phyloP scores from a whole-genome alignment of 148 eudicot species.

The Rhododendron mucronatum region DNA sequence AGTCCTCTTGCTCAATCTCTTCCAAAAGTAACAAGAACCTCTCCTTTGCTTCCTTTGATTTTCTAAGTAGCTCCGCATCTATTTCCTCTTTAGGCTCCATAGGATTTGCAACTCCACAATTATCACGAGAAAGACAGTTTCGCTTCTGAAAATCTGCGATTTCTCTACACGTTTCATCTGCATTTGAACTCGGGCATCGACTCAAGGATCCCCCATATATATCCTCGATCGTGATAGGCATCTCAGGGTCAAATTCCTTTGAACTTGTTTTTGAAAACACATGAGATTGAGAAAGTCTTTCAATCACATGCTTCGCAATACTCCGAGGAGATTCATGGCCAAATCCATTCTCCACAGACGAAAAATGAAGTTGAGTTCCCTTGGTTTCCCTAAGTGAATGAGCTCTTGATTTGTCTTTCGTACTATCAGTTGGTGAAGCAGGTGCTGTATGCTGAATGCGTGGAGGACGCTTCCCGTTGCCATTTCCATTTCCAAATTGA shows the following conservation, averaged over 20 bases:
- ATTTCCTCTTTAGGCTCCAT: slow-evolving; percentile 31
- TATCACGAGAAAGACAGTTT: slow-evolving; percentile 19
- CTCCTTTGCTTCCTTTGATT: slow-evolving; percentile 68
- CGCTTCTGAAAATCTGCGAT: slow-evolving; percentile 15
- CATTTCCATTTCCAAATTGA: slow-evolving; percentile 26
- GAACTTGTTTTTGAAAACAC: slow-evolving; percentile 28
- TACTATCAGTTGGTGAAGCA: slow-evolving; percentile 46
- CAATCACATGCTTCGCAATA: slow-evolving; percentile 81
- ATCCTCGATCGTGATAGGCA: slow-evolving; percentile 80
- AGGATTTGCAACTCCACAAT: neutral
- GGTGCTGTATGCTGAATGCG: slow-evolving; percentile 46
- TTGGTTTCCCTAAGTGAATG: slow-evolving; percentile 44
- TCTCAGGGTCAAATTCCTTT: slow-evolving; percentile 47
- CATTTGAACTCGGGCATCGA: slow-evolving; percentile 19
- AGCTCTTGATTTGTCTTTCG: slow-evolving; percentile 51
- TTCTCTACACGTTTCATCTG: slow-evolving; percentile 27
- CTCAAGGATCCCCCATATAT: slow-evolving; percentile 44
- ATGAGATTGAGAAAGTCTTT: slow-evolving; percentile 66
- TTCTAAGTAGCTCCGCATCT: slow-evolving; percentile 45
- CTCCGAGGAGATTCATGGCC: slow-evolving; percentile 62
- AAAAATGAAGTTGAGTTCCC: slow-evolving; percentile 32
- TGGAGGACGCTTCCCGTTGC: slow-evolving; percentile 48
- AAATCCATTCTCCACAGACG: slow-evolving; percentile 49
- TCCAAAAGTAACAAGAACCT: slow-evolving; percentile 45
- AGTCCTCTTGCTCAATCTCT: slow-evolving; percentile 55